Evolutionary conservation across 139 green algal species (phyloP).

Genomic region (Raphidocelis subcapitata): DNA sequence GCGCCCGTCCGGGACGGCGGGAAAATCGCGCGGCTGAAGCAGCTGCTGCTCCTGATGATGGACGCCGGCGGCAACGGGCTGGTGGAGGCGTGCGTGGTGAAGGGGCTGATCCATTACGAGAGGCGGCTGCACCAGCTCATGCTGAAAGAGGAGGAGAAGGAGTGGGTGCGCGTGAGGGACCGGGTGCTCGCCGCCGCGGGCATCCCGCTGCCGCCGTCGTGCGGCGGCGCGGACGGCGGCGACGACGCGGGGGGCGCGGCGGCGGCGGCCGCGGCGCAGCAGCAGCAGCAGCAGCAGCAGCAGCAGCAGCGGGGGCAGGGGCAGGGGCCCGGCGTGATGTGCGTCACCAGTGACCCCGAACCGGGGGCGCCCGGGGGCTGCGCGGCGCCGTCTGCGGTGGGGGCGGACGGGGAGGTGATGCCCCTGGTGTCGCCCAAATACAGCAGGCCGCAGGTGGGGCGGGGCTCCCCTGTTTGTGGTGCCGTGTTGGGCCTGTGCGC

Average conservation of each 20-base stretch:
- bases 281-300: conserved; percentile 32
- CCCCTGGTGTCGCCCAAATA: conserved; percentile 25
- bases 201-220: neutral
- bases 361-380: neutral
- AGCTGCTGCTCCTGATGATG: conserved; percentile 68
- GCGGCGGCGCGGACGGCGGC: conserved; percentile 3
- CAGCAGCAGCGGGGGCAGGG: neutral
- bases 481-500: too few species aligned
- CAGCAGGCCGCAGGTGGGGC: conserved; percentile 7
- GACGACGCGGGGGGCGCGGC: neutral
- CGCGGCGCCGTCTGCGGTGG: neutral
- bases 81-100: conserved; percentile 18
- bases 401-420: neutral
- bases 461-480: too few species aligned
- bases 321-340: neutral
- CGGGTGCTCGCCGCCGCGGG: neutral
- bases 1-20: conserved; percentile 54
- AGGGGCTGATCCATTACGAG: conserved; percentile 81
- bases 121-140: conserved; percentile 91
- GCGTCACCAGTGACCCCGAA: too few species aligned
- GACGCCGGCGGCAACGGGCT: conserved; percentile 21
- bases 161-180: conserved; percentile 41
- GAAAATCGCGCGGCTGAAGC: conserved; percentile 61
- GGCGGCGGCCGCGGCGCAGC: conserved; percentile 41
- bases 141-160: conserved; percentile 70